These are phyloP conservation scores for Tolypocladium ophioglossoides DNA, from an alignment of 2,329 filamentous ascomycete species.

Conservation along the genomic window DNA sequence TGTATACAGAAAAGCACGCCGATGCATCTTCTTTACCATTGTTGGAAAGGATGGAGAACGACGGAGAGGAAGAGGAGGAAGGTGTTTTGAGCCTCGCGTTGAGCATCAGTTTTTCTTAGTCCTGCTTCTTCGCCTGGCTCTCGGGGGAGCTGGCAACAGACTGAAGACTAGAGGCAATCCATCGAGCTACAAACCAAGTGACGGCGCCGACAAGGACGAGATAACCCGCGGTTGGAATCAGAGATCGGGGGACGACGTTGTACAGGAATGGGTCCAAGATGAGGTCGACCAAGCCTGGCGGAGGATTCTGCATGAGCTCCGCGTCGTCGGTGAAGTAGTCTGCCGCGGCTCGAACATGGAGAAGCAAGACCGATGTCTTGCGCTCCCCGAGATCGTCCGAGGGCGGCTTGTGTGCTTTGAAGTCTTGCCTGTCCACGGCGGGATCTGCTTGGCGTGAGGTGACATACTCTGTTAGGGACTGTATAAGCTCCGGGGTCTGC, in stretches of 20 bases:
- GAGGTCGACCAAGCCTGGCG: conserved; percentile 65
- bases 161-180: conserved; percentile 16
- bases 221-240: conserved; percentile 63
- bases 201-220: conserved; percentile 48
- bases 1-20: conserved; percentile 18
- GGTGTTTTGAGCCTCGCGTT: not conserved
- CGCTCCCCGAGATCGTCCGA: conserved; percentile 4
- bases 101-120: conserved; percentile 9
- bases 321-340: conserved; percentile 74
- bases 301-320: conserved; percentile 64
- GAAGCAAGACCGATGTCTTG: conserved; percentile 50
- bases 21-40: not conserved
- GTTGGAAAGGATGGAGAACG: not conserved
- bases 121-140: conserved; percentile 26
- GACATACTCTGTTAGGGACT: conserved; percentile 54
- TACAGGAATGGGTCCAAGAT: conserved; percentile 79
- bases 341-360: conserved; percentile 66
- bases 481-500: conserved; percentile 49
- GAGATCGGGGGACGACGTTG: conserved; percentile 69
- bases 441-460: conserved; percentile 30
- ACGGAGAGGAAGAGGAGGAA: not conserved
- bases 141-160: conserved; percentile 13
- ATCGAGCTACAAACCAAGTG: conserved; percentile 32
- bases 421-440: not conserved
- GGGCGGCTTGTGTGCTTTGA: not conserved